These are phyloP conservation scores for Aciculoconidium aculeatum DNA, from an alignment of 805 yeast species.

Conservation along the genomic window DNA sequence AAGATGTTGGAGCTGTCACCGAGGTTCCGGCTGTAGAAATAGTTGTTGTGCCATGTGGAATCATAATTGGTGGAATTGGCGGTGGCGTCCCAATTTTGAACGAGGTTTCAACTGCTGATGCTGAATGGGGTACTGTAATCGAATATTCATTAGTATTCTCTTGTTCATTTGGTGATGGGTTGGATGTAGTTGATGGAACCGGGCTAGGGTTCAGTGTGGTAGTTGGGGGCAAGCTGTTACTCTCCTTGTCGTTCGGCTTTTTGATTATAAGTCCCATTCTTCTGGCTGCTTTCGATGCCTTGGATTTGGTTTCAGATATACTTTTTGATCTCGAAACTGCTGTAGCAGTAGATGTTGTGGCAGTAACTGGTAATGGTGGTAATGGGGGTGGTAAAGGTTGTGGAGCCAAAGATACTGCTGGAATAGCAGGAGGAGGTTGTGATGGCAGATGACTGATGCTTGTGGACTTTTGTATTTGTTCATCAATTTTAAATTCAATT, in stretches of 20 bases:
- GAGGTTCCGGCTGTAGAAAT: conserved; percentile 12
- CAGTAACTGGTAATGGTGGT: conserved; percentile 2
- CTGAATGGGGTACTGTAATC: conserved; percentile 17
- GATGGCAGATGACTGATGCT: conserved; percentile 6
- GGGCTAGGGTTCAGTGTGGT: background rate
- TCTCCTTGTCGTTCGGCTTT: conserved; percentile 23
- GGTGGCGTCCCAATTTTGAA: conserved; percentile 13
- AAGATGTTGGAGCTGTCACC: conserved; percentile 10
- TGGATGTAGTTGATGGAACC: conserved; percentile 1
- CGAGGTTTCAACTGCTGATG: conserved; percentile 15
- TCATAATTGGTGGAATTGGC: conserved; percentile 12
- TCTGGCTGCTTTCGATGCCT: conserved; percentile 59
- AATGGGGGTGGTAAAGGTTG: conserved; percentile 2
- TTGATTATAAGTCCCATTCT: conserved; percentile 71
- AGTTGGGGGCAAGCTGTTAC: no score
- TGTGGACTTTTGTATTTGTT: conserved; percentile 5
- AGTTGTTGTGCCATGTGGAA: conserved; percentile 6
- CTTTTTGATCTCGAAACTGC: conserved; percentile 23
- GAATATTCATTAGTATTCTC: conserved; percentile 1
- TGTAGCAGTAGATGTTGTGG: conserved; percentile 12
- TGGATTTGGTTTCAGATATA: conserved; percentile 32
- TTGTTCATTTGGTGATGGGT: conserved; percentile 1
- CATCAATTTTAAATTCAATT: conserved; percentile 23
- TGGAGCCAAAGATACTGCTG: conserved; percentile 6
- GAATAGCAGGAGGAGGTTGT: conserved; percentile 8